Evolutionary conservation across 139 green algal species (phyloP), one percentile per base, ranked within the genome.

Genomic region (Desmodesmus armatus): DNA sequence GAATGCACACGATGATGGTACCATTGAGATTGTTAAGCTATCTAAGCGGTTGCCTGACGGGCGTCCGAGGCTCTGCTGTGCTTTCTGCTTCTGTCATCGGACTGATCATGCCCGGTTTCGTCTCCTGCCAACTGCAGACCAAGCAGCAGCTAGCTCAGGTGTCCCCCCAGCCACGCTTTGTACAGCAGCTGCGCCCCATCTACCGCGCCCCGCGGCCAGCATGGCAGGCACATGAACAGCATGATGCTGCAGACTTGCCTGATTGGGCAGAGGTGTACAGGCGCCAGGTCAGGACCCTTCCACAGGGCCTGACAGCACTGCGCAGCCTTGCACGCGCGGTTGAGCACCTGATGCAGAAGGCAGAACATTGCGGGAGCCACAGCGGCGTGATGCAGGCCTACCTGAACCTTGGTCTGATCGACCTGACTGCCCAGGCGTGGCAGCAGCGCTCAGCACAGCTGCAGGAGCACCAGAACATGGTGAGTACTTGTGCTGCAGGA

Each of bases 351-450:
- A 55, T 7, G 27, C 23, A 35, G 0, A 71, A 39, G 19, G 76
- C 55, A 55, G 76, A 53, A 55, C 37, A 55, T 40, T 21, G 41
- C 17, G 15, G 15, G 25, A 66, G 55, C 1, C 74, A 69, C 7
- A 55, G 33, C 19, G 55, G 6, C 19, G 37, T 65, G 2, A 37
- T 71, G 9, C 27, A 82, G 13, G 76, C 76, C 4, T 82, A 82
- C 25, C 33, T 82, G 76, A 53, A 55, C 13, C 55, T 82, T n/a
- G 76, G 55, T 5, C 33, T 82, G 55, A 21, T 72, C 5, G 76
- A 82, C 25, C 13, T 82, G 1, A 21, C n/a, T 3, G 5, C 37
- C 7, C 37, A 55, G 7, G 41, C 35, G 1, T 82, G 76, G 76
- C 25, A 71, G 35, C 35, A 43, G 35, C 35, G 17, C 66, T n/a